Base-by-base conservation (phyloP, 208 protist genomes). In the Zelonia costaricensis region DNA sequence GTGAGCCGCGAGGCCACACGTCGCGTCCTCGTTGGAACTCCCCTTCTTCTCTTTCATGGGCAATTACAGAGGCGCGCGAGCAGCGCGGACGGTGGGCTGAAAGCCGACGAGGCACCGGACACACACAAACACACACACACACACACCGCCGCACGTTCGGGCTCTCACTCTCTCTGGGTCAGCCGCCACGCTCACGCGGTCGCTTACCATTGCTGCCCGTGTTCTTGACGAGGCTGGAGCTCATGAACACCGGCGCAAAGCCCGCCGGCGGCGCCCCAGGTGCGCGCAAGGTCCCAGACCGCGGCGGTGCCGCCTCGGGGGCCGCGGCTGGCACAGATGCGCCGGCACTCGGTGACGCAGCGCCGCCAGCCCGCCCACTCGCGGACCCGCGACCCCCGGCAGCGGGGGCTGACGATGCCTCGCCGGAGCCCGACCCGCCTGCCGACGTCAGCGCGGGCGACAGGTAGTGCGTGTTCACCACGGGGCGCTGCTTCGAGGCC, bases 221-320 rank as follows among this genome's bases (percentile, higher is more conserved):
- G 15, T 40, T 43, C 7, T 59, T 73, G 3, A 93, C 78, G 2
- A 94, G 69, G 25, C 64, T 55, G 20, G 73, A 61, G 67, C 84
- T 94, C 64, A 94, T 88, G 56, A 81, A 92, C n/a, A 77, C 75
- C 4, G 88, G 80, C 16, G 63, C 57, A 35, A 83, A 86, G 13
- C 64, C 45, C 3, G 82, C 69, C 13, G 55, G 28, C 0, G 53
- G 27, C 7, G 54, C 77, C 15, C 74, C 58, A 13, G 74, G 81
- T 35, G 77, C 77, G 2, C 43, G 59, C 44, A 70, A 38, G 33
- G 67, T 76, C 10, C 30, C 35, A 38, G 20, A 38, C 4, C 23
- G 31, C 6, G 65, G 25, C 15, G 57, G 36, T 0, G 57, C 54
- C 3, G 44, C 31, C n/a, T 52, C 31, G 16, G n/a, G 35, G 8